A percentile compares a stretch with the other conserved stretches of the same genome.
Evolutionary conservation across 495 filamentous ascomycete genomes (phyloP).

Genomic region (Aspergillus heteromorphus): DNA sequence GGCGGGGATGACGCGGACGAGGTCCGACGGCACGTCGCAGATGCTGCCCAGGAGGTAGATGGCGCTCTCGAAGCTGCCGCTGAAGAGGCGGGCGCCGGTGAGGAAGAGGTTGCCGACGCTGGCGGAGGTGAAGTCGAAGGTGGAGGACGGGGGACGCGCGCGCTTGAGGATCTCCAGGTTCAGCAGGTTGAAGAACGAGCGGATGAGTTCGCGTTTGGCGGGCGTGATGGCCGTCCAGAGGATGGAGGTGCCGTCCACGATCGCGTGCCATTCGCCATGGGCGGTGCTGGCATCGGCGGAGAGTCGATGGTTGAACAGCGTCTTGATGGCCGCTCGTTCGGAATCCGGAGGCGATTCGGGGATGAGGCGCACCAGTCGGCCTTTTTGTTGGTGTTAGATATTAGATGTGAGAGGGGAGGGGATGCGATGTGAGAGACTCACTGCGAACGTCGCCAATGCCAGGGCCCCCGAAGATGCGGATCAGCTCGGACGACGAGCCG

Average conservation of each 20-base stretch:
- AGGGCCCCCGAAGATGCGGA: slow-evolving; percentile 87
- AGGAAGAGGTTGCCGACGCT: slow-evolving; percentile 93
- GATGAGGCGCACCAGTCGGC: slow-evolving; percentile 85
- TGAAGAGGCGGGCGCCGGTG: slow-evolving; percentile 76
- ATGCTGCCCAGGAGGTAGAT: slow-evolving; percentile 80
- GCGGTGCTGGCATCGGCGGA: slow-evolving; percentile 41
- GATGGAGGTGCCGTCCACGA: slow-evolving; percentile 71
- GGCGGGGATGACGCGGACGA: slow-evolving; percentile 74
- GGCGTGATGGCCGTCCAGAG: slow-evolving; percentile 74
- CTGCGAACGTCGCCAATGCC: slow-evolving; percentile 90
- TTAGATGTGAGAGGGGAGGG: not conserved
- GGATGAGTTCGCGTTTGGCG: slow-evolving; percentile 85
- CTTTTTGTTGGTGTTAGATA: slow-evolving; percentile 31
- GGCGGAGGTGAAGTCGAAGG: slow-evolving; percentile 83
- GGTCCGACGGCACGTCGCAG: slow-evolving; percentile 64
- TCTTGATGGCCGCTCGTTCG: slow-evolving; percentile 67
- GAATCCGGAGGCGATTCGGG: slow-evolving; percentile 55
- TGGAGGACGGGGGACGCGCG: slow-evolving; percentile 63
- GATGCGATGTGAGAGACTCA: slow-evolving; percentile 50
- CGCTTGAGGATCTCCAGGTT: slow-evolving; percentile 91
- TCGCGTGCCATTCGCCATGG: slow-evolving; percentile 73
- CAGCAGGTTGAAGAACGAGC: slow-evolving; percentile 79
- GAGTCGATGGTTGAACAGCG: slow-evolving; percentile 82
- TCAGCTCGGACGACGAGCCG: slow-evolving; percentile 84
- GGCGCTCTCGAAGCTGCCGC: slow-evolving; percentile 73